Evolutionary conservation across 2,329 filamentous ascomycete species (phyloP).

Genomic region (Colletotrichum lentis): DNA sequence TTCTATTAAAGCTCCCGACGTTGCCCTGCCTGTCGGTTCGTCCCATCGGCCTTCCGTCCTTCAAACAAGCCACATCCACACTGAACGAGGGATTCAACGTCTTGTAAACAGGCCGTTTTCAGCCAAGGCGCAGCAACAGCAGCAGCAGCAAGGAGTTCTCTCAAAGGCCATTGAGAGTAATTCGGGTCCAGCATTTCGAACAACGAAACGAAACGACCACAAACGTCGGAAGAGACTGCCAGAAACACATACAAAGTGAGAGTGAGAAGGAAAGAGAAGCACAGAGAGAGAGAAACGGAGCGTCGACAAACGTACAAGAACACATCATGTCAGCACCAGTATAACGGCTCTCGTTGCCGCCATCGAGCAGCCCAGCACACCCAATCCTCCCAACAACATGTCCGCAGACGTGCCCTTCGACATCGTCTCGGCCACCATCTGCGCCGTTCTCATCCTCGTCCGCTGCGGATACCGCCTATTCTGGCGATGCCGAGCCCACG

Average conservation of each 20-base stretch:
- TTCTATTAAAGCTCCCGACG: constrained; percentile 11
- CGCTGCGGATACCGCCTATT: constrained; percentile 44
- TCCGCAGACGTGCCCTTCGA: constrained; percentile 43
- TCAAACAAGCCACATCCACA: constrained; percentile 9
- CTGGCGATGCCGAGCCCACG: constrained; percentile 43
- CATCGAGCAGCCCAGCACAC: constrained; percentile 9
- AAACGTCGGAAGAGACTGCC: neutral
- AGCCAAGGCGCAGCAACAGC: constrained; percentile 6
- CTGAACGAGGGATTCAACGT: neutral
- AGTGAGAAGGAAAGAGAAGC: neutral
- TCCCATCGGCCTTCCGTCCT: constrained; percentile 16
- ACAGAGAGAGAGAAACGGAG: neutral
- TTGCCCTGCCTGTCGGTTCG: constrained; percentile 19
- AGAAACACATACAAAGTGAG: no score
- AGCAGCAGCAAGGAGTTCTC: neutral
- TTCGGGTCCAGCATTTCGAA: no score
- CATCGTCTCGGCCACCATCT: constrained; percentile 43
- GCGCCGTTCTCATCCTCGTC: constrained; percentile 43
- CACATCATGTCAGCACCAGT: constrained; percentile 19
- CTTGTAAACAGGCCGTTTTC: neutral
- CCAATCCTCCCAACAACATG: constrained; percentile 37
- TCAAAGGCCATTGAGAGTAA: neutral
- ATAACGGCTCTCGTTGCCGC: constrained; percentile 31
- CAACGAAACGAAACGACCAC: neutral
- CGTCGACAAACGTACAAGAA: neutral